Conservation (phyloP, 2,329 filamentous ascomycete species). For the Alternaria novae-zelandiae region DNA sequence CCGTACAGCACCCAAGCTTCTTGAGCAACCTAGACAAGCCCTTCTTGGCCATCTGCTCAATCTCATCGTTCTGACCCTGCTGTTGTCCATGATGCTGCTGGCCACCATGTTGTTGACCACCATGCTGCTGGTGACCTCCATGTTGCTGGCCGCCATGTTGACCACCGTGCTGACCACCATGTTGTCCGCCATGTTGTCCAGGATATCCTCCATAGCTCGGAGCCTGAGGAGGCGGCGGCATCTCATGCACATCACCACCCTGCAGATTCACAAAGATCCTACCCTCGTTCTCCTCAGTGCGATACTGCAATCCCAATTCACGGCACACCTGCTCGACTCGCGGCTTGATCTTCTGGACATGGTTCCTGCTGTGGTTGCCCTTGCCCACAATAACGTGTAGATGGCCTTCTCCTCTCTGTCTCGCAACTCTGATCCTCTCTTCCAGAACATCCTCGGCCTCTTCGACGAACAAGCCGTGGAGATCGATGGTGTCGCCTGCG, state of each 20-base stretch:
- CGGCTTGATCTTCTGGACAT: conserved; percentile 96
- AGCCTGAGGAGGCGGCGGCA: conserved; percentile 50
- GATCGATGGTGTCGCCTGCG: conserved; percentile 82
- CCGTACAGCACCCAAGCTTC: conserved; percentile 72
- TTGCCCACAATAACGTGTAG: conserved; percentile 96
- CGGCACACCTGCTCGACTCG: conserved; percentile 85
- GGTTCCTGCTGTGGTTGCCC: conserved; percentile 82
- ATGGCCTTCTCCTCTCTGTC: conserved; percentile 75
- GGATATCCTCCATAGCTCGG: conserved; percentile 46
- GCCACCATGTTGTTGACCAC: not conserved
- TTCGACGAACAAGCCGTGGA: conserved; percentile 93
- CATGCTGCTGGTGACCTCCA: conserved; percentile 23
- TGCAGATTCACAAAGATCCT: conserved; percentile 87
- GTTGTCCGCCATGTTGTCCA: conserved; percentile 52
- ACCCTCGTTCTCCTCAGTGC: conserved; percentile 87
- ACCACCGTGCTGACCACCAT: conserved; percentile 51
- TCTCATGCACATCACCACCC: conserved; percentile 63
- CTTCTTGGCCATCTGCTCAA: conserved; percentile 67
- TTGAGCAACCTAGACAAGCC: conserved; percentile 65
- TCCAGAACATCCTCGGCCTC: conserved; percentile 93
- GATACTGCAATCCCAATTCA: conserved; percentile 81
- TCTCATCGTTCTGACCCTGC: conserved; percentile 58
- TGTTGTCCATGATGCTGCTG: conserved; percentile 45
- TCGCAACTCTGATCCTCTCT: conserved; percentile 80
- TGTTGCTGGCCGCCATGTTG: conserved; percentile 10